These are phyloP conservation scores for Spathaspora hagerdaliae DNA, from an alignment of 805 yeast genomes.

Conservation along the genomic window DNA sequence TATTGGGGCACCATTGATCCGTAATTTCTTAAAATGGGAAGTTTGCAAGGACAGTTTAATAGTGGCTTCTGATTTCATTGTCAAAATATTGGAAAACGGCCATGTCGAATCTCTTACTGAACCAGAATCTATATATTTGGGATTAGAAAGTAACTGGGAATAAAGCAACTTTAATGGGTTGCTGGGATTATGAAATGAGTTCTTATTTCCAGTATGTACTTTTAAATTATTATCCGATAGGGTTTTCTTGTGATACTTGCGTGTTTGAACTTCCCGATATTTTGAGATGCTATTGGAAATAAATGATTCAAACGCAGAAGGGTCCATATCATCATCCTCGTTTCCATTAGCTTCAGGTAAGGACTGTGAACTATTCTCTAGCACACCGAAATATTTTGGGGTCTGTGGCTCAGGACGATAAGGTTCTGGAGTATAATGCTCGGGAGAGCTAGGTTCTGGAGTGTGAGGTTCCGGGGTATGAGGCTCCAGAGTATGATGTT, in stretches of 20 bases:
- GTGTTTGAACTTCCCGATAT: slow-evolving; percentile 25
- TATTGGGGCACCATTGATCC: slow-evolving; percentile 37
- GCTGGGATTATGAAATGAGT: not conserved
- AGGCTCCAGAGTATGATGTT: not conserved
- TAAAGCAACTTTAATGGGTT: slow-evolving; percentile 27
- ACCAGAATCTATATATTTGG: slow-evolving; percentile 8
- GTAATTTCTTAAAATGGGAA: slow-evolving; percentile 39
- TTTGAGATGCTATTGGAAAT: slow-evolving; percentile 28
- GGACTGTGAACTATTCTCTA: not conserved
- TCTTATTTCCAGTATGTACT: not conserved
- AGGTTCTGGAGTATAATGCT: not conserved
- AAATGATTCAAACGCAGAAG: slow-evolving; percentile 29
- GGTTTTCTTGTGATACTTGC: slow-evolving; percentile 11
- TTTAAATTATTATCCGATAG: slow-evolving; percentile 3
- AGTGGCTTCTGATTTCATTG: slow-evolving; percentile 34
- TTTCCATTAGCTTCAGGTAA: not conserved
- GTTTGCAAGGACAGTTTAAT: slow-evolving; percentile 31
- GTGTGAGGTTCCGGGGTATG: not conserved
- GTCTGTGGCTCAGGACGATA: not conserved
- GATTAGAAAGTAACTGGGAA: slow-evolving; percentile 16
- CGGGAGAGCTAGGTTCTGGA: not conserved
- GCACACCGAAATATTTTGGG: not conserved
- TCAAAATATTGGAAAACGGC: slow-evolving; percentile 14
- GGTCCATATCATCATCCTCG: slow-evolving; percentile 10
- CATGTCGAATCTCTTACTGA: slow-evolving; percentile 1